phyloP scores from a whole-genome alignment of 495 filamentous ascomycete genomes.

The Neurospora sp. region DNA sequence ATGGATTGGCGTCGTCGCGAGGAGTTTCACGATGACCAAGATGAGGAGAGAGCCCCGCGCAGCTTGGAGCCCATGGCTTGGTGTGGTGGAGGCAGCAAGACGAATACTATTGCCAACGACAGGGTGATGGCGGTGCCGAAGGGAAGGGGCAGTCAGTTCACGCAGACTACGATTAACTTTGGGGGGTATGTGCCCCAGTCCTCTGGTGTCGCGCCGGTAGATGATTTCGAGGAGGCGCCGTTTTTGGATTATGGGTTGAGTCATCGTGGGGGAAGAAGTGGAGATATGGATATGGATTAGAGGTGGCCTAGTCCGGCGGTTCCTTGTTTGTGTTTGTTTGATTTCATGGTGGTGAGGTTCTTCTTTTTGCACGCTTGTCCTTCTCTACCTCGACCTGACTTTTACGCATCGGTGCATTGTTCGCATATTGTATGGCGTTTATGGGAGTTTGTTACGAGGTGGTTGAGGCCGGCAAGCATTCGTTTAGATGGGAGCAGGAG shows the following conservation, averaged over 20 bases:
- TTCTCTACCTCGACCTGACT: not conserved
- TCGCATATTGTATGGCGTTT: conserved; percentile 1
- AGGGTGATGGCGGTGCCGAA: conserved; percentile 33
- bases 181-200: not conserved
- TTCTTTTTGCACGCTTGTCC: not conserved
- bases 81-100: conserved; percentile 1
- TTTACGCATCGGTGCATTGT: not conserved
- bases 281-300: conserved; percentile 13
- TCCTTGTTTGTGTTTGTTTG: not conserved
- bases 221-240: conserved; percentile 44
- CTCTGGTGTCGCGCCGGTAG: conserved; percentile 1
- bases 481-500: not conserved
- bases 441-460: not conserved
- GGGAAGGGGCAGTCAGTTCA: conserved; percentile 2
- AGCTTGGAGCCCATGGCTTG: conserved; percentile 19
- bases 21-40: conserved; percentile 14
- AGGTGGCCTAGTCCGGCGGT: not conserved
- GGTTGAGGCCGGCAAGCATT: not conserved
- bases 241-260: conserved; percentile 34
- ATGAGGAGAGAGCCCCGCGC: conserved; percentile 28
- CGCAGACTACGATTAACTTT: not conserved
- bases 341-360: not conserved
- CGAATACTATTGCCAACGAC: conserved; percentile 1
- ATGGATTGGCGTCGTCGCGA: conserved; percentile 14
- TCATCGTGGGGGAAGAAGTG: not conserved